Evolutionary conservation across 306 rosid species (phyloP).

Genomic region (Canavalia gladiata): DNA sequence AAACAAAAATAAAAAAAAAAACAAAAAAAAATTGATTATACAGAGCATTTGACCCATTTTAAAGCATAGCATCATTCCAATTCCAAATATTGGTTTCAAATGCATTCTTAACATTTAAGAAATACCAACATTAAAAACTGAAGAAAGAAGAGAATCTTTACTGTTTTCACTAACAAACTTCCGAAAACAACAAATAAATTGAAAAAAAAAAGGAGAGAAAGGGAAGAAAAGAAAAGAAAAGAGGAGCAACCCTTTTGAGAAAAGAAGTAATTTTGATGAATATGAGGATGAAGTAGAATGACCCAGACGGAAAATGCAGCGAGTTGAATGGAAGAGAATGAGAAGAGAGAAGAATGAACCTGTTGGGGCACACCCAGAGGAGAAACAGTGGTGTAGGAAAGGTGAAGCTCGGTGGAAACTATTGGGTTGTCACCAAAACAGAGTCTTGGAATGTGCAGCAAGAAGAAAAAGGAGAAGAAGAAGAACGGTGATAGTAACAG

Average conservation of each 20-base stretch:
- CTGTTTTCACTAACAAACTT: too few relatives aligned
- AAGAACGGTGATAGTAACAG: slow-evolving; percentile 35
- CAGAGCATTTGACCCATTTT: slow-evolving; percentile 1
- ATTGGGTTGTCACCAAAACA: slow-evolving; percentile 72
- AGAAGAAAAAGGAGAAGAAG: not conserved
- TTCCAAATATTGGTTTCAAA: slow-evolving; percentile 12
- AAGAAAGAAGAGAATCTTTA: not conserved
- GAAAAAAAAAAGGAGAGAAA: not conserved
- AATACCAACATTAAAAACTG: not conserved
- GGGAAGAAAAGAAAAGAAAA: not conserved
- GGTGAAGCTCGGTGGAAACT: slow-evolving; percentile 61
- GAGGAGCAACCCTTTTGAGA: not conserved
- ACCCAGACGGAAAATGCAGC: not conserved
- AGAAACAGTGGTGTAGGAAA: slow-evolving; percentile 73
- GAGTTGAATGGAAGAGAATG: not conserved
- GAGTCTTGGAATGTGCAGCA: slow-evolving; percentile 52
- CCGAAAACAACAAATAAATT: not conserved
- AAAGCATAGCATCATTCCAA: not conserved
- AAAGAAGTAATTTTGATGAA: not conserved
- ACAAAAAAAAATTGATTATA: not conserved
- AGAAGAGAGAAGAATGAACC: slow-evolving; percentile 56
- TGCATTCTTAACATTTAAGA: not conserved
- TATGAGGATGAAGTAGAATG: not conserved
- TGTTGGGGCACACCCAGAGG: slow-evolving; percentile 86
- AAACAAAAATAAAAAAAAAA: not conserved